Percentiles rank a stretch among this genome's conserved stretches.
Conservation (phyloP, 2,329 filamentous ascomycete genomes). For the Paraphoma sp. region DNA sequence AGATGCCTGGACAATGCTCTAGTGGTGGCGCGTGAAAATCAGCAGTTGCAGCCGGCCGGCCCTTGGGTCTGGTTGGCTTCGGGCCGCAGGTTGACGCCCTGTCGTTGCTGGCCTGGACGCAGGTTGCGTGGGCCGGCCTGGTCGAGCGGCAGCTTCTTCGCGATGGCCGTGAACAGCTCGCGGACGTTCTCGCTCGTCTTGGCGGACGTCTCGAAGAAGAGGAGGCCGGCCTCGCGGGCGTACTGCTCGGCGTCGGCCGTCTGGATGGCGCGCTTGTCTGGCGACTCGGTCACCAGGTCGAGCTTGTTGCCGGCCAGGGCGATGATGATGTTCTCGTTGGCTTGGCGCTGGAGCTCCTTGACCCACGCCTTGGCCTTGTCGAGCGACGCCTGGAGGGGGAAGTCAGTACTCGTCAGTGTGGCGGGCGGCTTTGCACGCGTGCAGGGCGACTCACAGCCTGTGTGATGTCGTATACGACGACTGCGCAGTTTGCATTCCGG, state of each 20-base stretch:
- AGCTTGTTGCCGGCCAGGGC: slow-evolving; percentile 93
- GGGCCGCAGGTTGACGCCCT: slow-evolving; percentile 71
- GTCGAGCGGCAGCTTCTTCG: slow-evolving; percentile 95
- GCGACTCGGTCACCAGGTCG: slow-evolving; percentile 91
- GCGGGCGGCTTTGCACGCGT: slow-evolving; percentile 4
- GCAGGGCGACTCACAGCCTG: slow-evolving; percentile 76
- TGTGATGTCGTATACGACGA: slow-evolving; percentile 99
- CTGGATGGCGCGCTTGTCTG: slow-evolving; percentile 91
- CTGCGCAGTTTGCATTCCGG: slow-evolving; percentile 97
- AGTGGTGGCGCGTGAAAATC: neutral
- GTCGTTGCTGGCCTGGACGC: slow-evolving; percentile 63
- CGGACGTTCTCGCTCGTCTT: slow-evolving; percentile 97
- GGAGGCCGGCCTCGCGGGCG: slow-evolving; percentile 86
- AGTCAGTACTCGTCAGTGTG: slow-evolving; percentile 27
- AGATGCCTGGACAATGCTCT: slow-evolving; percentile 9
- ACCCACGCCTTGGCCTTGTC: slow-evolving; percentile 99
- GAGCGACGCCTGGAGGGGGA: slow-evolving; percentile 74
- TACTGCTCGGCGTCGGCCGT: slow-evolving; percentile 94
- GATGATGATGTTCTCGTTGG: slow-evolving; percentile 99
- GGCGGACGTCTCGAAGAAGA: slow-evolving; percentile 98
- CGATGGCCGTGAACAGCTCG: slow-evolving; percentile 96
- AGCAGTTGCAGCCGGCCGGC: slow-evolving; percentile 70
- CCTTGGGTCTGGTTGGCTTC: slow-evolving; percentile 66
- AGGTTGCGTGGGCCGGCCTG: slow-evolving; percentile 92
- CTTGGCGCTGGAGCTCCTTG: slow-evolving; percentile 97